Evolutionary conservation across 2,329 filamentous ascomycete species (phyloP).

Genomic region (Colletotrichum tofieldiae): DNA sequence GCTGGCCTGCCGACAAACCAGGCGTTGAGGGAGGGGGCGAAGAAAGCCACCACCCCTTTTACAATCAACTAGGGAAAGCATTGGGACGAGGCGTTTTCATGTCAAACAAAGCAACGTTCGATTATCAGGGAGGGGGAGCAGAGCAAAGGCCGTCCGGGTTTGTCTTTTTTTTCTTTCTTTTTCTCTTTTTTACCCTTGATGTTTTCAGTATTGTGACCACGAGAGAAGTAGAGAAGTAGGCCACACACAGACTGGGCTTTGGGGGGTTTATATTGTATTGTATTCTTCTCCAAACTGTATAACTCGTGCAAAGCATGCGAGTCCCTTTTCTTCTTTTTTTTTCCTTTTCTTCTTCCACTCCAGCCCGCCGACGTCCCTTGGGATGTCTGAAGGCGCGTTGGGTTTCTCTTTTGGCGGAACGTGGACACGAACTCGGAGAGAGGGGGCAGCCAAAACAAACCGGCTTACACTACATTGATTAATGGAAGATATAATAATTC

Average conservation of each 20-base stretch:
- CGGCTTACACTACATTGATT: conserved; percentile 2
- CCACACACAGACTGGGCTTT: conserved; percentile 3
- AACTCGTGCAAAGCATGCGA: conserved; percentile 12
- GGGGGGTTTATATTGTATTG: conserved; percentile 2
- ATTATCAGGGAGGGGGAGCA: conserved; percentile 2
- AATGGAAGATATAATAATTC: conserved; percentile 17
- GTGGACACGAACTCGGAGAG: conserved; percentile 2
- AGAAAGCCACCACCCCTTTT: neutral
- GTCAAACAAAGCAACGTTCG: conserved; percentile 27
- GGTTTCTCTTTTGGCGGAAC: neutral
- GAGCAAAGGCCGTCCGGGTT: conserved; percentile 14
- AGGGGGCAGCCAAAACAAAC: neutral
- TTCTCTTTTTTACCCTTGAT: conserved; percentile 6
- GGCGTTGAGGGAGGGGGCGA: neutral
- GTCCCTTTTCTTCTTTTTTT: no score
- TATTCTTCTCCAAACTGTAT: neutral
- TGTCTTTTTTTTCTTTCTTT: neutral
- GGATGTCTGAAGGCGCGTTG: neutral
- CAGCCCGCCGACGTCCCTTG: neutral
- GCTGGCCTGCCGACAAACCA: neutral
- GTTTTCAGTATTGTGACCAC: conserved; percentile 30
- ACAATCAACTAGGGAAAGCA: conserved; percentile 38
- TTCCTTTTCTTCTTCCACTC: no score
- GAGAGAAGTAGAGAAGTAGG: conserved; percentile 24
- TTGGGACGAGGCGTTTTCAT: conserved; percentile 40